A percentile compares a stretch with the other conserved stretches of the same genome.
phyloP scores from a whole-genome alignment of 169 alveolate genomes.

The Plasmodium fragile region DNA sequence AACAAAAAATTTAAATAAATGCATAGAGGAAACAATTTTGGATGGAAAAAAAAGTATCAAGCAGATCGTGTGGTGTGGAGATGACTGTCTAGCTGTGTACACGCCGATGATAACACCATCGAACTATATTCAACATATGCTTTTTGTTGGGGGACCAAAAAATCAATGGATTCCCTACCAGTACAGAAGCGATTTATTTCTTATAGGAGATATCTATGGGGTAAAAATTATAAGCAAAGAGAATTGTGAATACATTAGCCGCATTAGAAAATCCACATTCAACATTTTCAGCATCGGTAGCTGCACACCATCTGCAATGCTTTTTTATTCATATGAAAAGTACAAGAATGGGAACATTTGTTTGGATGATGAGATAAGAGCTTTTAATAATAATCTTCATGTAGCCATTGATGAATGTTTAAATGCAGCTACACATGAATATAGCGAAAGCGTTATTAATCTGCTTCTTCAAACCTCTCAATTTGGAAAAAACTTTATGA shows the following conservation, averaged over 20 bases:
- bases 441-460: slow-evolving; percentile 78
- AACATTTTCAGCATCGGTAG: slow-evolving; percentile 83
- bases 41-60: slow-evolving; percentile 70
- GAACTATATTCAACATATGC: slow-evolving; percentile 71
- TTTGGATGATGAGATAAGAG: slow-evolving; percentile 85
- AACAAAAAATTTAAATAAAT: slow-evolving; percentile 50
- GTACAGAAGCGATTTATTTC: slow-evolving; percentile 75
- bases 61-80: slow-evolving; percentile 87
- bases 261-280: slow-evolving; percentile 80
- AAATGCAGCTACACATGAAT: slow-evolving; percentile 84
- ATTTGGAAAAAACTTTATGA: slow-evolving; percentile 79
- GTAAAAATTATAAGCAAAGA: slow-evolving; percentile 79
- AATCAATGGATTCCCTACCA: slow-evolving; percentile 85
- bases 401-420: slow-evolving; percentile 85
- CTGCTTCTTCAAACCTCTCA: slow-evolving; percentile 77
- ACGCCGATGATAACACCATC: slow-evolving; percentile 78
- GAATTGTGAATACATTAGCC: slow-evolving; percentile 78
- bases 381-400: slow-evolving; percentile 82
- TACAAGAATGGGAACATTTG: slow-evolving; percentile 84
- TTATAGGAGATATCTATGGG: slow-evolving; percentile 82
- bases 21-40: slow-evolving; percentile 71
- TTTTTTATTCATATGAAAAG: slow-evolving; percentile 84
- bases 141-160: slow-evolving; percentile 83
- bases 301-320: slow-evolving; percentile 88
- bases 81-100: slow-evolving; percentile 84